These are phyloP conservation scores for Rubus parviflorus DNA, from an alignment of 306 rosid species.

Conservation along the genomic window DNA sequence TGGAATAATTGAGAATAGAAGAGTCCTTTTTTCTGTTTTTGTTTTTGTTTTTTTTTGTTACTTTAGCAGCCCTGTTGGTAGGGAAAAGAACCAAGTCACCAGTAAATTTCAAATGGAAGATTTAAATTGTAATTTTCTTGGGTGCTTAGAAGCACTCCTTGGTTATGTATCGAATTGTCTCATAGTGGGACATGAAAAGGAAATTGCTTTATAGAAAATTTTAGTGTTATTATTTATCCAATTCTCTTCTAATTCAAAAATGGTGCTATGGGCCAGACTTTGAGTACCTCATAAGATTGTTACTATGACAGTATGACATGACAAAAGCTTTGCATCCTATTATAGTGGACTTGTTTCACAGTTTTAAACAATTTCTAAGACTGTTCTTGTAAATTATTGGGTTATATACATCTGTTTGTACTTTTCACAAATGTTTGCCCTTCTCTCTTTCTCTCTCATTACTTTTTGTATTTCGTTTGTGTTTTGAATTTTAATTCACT, in stretches of 20 bases:
- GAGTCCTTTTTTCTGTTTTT: background rate
- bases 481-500: slow-evolving; percentile 3
- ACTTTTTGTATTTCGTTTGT: background rate
- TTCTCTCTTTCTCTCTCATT: background rate
- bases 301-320: background rate
- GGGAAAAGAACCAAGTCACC: background rate
- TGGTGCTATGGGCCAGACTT: background rate
- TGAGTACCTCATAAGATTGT: background rate
- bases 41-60: background rate
- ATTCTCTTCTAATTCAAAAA: background rate
- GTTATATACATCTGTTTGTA: background rate
- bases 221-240: background rate
- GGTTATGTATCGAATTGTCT: background rate
- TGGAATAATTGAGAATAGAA: background rate
- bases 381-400: background rate
- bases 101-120: background rate
- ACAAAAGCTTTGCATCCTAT: background rate
- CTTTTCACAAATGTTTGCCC: background rate
- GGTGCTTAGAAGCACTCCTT: background rate
- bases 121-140: background rate
- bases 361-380: background rate
- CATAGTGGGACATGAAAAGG: background rate
- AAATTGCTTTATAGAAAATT: background rate
- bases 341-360: background rate
- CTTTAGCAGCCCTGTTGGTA: background rate